These are phyloP conservation scores for Gelatoporia subvermispora DNA, from an alignment of 768 basidiomycete genomes.

Conservation along the genomic window DNA sequence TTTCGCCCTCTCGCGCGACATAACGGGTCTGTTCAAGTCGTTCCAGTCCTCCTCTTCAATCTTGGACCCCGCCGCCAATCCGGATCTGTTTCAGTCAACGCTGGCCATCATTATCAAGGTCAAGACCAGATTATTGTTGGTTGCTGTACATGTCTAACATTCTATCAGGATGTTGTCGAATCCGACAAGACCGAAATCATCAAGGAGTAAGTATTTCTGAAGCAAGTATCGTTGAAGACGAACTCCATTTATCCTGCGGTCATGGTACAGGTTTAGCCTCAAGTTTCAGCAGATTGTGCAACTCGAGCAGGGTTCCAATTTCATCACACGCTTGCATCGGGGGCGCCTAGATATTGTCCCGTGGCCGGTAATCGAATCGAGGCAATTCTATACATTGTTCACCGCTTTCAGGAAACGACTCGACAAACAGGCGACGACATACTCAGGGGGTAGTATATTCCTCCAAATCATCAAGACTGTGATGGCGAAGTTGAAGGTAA, in stretches of 20 bases:
- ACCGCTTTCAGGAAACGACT: slow-evolving; percentile 40
- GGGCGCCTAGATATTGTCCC: slow-evolving; percentile 55
- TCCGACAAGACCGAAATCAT: slow-evolving; percentile 55
- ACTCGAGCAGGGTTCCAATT: slow-evolving; percentile 56
- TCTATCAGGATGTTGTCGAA: slow-evolving; percentile 53
- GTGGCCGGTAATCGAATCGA: slow-evolving; percentile 65
- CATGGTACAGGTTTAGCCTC: slow-evolving; percentile 39
- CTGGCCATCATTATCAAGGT: slow-evolving; percentile 64
- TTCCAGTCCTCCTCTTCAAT: slow-evolving; percentile 57
- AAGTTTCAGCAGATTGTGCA: slow-evolving; percentile 62
- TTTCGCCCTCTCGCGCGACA: slow-evolving; percentile 56
- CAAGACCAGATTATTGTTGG: background rate
- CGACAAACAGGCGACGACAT: slow-evolving; percentile 45
- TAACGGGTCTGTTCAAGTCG: slow-evolving; percentile 56
- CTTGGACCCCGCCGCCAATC: slow-evolving; percentile 54
- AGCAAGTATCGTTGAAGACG: background rate
- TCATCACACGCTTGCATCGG: slow-evolving; percentile 54
- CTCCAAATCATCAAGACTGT: slow-evolving; percentile 53
- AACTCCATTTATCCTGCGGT: background rate
- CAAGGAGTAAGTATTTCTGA: slow-evolving; percentile 48
- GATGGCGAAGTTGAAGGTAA: slow-evolving; percentile 67
- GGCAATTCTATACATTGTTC: slow-evolving; percentile 56
- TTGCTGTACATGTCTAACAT: background rate
- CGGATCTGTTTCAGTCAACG: slow-evolving; percentile 52
- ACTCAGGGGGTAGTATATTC: slow-evolving; percentile 49